A percentile compares a stretch with the other conserved stretches of the same genome.
These are phyloP conservation scores for Rhizopus sp. DNA, from an alignment of 371 early-diverging fungal species.

Conservation along the genomic window DNA sequence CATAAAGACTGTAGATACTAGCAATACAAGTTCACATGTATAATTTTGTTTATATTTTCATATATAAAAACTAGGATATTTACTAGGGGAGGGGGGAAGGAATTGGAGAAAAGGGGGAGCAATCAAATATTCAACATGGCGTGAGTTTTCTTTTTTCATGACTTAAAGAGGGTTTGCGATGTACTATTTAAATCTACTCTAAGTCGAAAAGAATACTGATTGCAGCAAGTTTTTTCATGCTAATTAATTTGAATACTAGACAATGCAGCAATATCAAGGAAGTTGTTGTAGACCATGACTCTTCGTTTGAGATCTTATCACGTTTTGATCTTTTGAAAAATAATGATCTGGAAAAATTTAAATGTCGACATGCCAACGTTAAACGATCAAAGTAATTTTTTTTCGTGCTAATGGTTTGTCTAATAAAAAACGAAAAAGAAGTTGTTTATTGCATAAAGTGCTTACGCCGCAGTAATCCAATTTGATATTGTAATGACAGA, in stretches of 20 bases:
- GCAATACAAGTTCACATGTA: too few relatives aligned
- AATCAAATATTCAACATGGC: too few relatives aligned
- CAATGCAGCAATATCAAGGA: constrained; percentile 24
- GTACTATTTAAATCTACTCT: too few relatives aligned
- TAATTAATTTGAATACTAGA: constrained; percentile 22
- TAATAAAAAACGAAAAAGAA: constrained; percentile 18
- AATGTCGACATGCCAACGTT: constrained; percentile 20
- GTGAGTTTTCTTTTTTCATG: too few relatives aligned
- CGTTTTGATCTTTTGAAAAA: constrained; percentile 21
- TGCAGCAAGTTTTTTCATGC: constrained; percentile 23
- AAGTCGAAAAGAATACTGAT: constrained; percentile 20
- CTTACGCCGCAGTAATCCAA: constrained; percentile 13
- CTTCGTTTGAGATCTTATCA: constrained; percentile 29
- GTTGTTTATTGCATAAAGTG: constrained; percentile 14
- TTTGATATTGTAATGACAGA: constrained; percentile 15
- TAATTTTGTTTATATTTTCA: too few relatives aligned
- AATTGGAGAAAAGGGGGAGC: too few relatives aligned
- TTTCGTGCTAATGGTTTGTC: constrained; percentile 18
- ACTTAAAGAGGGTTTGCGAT: too few relatives aligned
- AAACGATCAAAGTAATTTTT: constrained; percentile 18
- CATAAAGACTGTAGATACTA: constrained; percentile 1
- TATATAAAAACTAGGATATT: too few relatives aligned
- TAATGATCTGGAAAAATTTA: constrained; percentile 20
- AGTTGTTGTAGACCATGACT: constrained; percentile 29
- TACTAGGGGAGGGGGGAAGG: too few relatives aligned